phyloP scores from a whole-genome alignment of 1,139 yeast genomes.

The Debaryomyces nepalensis region DNA sequence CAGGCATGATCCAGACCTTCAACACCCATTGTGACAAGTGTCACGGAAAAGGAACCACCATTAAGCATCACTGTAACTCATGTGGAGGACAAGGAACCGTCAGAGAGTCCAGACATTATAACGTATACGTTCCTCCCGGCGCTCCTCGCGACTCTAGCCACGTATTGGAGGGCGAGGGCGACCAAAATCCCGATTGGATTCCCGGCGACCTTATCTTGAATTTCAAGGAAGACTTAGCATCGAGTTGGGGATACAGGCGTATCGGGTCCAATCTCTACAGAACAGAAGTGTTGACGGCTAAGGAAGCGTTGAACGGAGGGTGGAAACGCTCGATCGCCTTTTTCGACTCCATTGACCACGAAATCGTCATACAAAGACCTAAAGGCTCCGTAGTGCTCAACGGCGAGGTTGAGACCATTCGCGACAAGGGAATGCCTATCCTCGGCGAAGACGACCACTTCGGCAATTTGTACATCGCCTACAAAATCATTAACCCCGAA shows the following conservation, averaged over 20 bases:
- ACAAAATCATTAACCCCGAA: slow-evolving; percentile 59
- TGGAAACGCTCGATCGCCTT: slow-evolving; percentile 74
- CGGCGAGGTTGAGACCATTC: slow-evolving; percentile 72
- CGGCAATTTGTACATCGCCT: slow-evolving; percentile 81
- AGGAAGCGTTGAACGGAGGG: slow-evolving; percentile 77
- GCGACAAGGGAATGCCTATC: slow-evolving; percentile 86
- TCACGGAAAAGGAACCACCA: slow-evolving; percentile 73
- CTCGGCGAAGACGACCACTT: slow-evolving; percentile 51
- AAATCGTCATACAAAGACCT: slow-evolving; percentile 51
- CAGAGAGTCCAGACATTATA: slow-evolving; percentile 59
- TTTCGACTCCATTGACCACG: slow-evolving; percentile 61
- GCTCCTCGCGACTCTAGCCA: slow-evolving; percentile 62
- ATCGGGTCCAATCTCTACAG: slow-evolving; percentile 75
- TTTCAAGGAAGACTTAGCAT: slow-evolving; percentile 55
- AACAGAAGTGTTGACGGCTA: slow-evolving; percentile 72
- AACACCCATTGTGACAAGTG: slow-evolving; percentile 81
- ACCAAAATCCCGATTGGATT: slow-evolving; percentile 76
- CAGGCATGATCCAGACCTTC: slow-evolving; percentile 87
- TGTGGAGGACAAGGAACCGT: slow-evolving; percentile 77
- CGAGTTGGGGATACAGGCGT: slow-evolving; percentile 85
- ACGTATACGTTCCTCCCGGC: slow-evolving; percentile 73
- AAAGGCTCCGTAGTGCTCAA: slow-evolving; percentile 56
- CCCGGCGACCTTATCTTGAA: slow-evolving; percentile 78
- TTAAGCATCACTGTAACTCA: slow-evolving; percentile 62
- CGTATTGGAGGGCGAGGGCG: slow-evolving; percentile 76